Conservation (phyloP, 2,329 filamentous ascomycete genomes). For the Lasiodiplodia sp. region DNA sequence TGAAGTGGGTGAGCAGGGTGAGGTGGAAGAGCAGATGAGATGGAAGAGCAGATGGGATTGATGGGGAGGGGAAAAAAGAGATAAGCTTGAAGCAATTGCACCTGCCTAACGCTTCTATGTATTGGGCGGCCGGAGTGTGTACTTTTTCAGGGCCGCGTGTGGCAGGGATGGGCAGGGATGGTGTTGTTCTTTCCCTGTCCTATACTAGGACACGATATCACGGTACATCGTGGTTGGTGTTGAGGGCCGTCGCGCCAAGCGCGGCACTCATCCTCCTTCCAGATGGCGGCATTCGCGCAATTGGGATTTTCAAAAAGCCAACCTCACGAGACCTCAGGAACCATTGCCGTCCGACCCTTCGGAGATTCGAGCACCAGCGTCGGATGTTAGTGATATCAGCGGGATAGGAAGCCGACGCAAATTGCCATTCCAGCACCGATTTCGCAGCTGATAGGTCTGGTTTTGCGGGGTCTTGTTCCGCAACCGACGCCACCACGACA, state of each 20-base stretch:
- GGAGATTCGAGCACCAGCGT: neutral
- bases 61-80: neutral
- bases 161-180: no score
- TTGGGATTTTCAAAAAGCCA: neutral
- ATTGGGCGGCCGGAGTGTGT: neutral
- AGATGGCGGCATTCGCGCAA: neutral
- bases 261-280: neutral
- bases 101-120: neutral
- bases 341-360: neutral
- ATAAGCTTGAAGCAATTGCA: neutral
- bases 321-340: neutral
- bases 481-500: slow-evolving; percentile 6
- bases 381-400: neutral
- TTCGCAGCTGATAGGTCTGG: neutral
- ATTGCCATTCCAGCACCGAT: neutral
- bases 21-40: slow-evolving; percentile 65
- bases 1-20: slow-evolving; percentile 74
- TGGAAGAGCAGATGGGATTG: neutral
- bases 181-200: neutral
- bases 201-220: neutral
- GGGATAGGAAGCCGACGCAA: neutral
- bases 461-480: neutral
- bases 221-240: neutral
- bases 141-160: neutral
- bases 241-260: neutral